Conservation (phyloP, 2,329 filamentous ascomycete genomes). For the Pseudogymnoascus sp. region DNA sequence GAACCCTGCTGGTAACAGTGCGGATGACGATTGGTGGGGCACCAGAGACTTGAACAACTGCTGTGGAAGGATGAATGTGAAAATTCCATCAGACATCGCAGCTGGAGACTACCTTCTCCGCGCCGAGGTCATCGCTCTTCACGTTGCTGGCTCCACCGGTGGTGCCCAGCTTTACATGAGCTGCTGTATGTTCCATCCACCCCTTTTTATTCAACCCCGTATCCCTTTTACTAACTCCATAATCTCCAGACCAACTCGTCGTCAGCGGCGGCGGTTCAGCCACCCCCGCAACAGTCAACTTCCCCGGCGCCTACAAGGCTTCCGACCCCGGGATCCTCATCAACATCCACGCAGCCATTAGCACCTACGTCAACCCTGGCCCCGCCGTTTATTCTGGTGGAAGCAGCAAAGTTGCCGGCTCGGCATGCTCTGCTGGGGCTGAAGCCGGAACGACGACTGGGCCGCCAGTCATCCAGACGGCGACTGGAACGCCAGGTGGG, state of each 20-base stretch:
- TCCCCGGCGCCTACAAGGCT: slow-evolving; percentile 14
- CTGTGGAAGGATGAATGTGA: slow-evolving; percentile 31
- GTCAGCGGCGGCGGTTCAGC: slow-evolving; percentile 37
- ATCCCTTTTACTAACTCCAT: slow-evolving; percentile 35
- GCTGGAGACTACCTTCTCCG: slow-evolving; percentile 11
- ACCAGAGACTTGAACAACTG: slow-evolving; percentile 19
- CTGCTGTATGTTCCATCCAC: slow-evolving; percentile 27
- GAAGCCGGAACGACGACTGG: slow-evolving; percentile 15
- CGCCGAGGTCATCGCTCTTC: slow-evolving; percentile 29
- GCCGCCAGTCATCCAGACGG: neutral
- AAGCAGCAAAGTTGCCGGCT: slow-evolving; percentile 15
- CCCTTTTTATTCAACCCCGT: slow-evolving; percentile 34
- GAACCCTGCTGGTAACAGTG: slow-evolving; percentile 3
- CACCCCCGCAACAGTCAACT: slow-evolving; percentile 34
- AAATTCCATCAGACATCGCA: slow-evolving; percentile 3
- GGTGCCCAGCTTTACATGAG: slow-evolving; percentile 44
- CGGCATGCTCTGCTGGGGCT: slow-evolving; percentile 13
- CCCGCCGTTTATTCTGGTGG: slow-evolving; percentile 27
- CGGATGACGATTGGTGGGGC: neutral
- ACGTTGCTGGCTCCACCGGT: slow-evolving; percentile 19
- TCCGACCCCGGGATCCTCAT: slow-evolving; percentile 14
- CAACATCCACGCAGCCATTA: slow-evolving; percentile 25
- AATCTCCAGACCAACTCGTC: slow-evolving; percentile 35
- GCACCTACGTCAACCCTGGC: slow-evolving; percentile 33
- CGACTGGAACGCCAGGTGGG: neutral